Evolutionary conservation across 2,329 filamentous ascomycete species (phyloP), one percentile per base, ranked within the genome.

Genomic region (Pseudogymnoascus pannorum): DNA sequence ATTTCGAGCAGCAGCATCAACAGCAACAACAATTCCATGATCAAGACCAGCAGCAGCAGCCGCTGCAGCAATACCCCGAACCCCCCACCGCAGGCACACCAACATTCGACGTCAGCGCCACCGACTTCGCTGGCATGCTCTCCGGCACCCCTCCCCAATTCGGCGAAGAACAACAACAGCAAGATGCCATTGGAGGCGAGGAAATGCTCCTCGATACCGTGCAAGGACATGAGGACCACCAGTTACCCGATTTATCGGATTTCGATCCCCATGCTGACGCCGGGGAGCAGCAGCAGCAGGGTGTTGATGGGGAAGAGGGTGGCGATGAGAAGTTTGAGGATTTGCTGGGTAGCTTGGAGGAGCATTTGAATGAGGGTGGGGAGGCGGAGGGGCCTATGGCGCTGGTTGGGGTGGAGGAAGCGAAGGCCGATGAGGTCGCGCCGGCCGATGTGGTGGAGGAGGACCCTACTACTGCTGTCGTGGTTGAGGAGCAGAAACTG

Each of bases 291-390:
- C n/a, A n/a, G n/a, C n/a, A 51, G 26, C 22, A 24, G 26, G 26
- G 18, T 12, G 33, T 7, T 22, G n/a, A 6, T 24, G 24, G 29
- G 31, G 40, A 29, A 54, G 42, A 59, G 18, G 12, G 40, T 18
- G 31, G 44, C 59, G 57, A 68, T 16, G 51, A 65, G 66, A 57
- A 42, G 18, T 57, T 24, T 59, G 68, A 75, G 29, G 78, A 81
- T 69, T 66, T 81, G 31, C 68, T 80, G 26, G 77, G 76, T 35
- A 79, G 75, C 61, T 66, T 81, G 22, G 78, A 81, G 65, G 74
- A 73, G 22, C 77, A 78, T 60, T 64, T 78, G 40, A 65, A 66
- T 24, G 59, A 57, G 38, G 22, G 38, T 40, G 38, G 8, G 12
- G 38, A 42, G 38, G 16, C 5, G 18, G 38, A 42, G 5, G 38